Conservation (phyloP, 371 early-diverging fungal species). For the Apophysomyces elegans region DNA sequence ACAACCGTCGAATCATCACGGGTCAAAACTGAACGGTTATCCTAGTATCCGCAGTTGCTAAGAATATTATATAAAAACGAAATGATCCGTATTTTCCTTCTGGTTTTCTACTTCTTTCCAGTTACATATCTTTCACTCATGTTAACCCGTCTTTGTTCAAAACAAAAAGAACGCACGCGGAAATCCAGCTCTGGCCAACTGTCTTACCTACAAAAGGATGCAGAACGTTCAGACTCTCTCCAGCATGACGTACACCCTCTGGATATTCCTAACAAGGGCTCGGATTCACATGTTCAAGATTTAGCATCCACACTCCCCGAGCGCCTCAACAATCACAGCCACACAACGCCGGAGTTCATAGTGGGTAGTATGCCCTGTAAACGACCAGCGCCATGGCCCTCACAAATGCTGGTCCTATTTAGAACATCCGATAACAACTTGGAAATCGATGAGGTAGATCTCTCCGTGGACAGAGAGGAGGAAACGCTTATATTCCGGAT, state of each 20-base stretch:
- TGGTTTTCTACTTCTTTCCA: not conserved
- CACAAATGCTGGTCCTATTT: slow-evolving; percentile 3
- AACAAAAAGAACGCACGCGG: not conserved
- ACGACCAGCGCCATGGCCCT: slow-evolving; percentile 13
- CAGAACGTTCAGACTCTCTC: not conserved
- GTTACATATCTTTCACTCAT: not conserved
- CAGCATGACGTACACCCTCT: not conserved
- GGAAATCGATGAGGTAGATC: not conserved
- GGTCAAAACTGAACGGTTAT: not conserved
- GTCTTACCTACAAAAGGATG: not conserved
- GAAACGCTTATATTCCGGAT: not conserved
- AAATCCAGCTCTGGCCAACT: not conserved
- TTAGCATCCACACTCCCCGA: not conserved
- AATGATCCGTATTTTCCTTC: too few species aligned
- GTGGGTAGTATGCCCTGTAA: slow-evolving; percentile 13
- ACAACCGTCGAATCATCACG: not conserved
- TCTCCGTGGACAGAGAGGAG: not conserved
- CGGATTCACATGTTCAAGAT: not conserved
- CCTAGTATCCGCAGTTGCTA: not conserved
- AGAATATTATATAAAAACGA: not conserved
- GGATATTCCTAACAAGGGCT: not conserved
- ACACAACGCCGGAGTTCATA: not conserved
- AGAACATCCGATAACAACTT: not conserved
- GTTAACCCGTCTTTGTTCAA: not conserved
- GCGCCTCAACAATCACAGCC: not conserved